Evolutionary conservation across 495 filamentous ascomycete species (phyloP), one percentile per base, ranked within the genome.

Genomic region (Polyplosphaeria fusca): DNA sequence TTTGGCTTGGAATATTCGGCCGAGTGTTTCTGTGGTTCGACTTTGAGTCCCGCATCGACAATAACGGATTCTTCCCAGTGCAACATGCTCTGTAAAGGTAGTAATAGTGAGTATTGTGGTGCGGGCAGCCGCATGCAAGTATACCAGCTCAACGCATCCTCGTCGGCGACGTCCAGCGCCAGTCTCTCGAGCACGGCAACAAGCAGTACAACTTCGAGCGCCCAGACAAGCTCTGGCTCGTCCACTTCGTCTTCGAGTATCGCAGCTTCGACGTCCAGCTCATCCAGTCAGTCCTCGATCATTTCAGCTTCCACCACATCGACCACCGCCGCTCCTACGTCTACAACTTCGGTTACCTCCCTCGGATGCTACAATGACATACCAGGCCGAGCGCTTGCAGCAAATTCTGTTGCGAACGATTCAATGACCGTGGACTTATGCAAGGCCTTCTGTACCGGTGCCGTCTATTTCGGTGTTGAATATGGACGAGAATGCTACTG

Each of bases 11-110:
- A 66, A 41, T 66, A 55, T 27, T 22, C 39, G 3, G 30, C 35
- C 1, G 63, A 66, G 49, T 66, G 63, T 38, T 62, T 53, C 22
- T 65, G 62, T 41, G 62, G 58, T 3, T 40, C n/a, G 2, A 39
- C 12, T 1, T 14, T 66, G 16, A 52, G 37, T 27, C n/a, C 50
- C 9, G 37, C 12, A 44, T 39, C 58, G 3, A 49, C 46, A 2
- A 12, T 55, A 7, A 26, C 19, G 11, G 25, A 40, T 35, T 1
- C 22, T 14, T 28, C 16, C 18, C 32, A 51, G 39, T 66, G 63
- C 50, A 54, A 35, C 14, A 61, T 63, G 52, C 19, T 45, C 12
- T 66, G 63, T 32, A 59, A 50, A 16, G 63, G 63, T 9, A 66
- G 55, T 51, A 59, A 55, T n/a, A 49, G 44, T 25, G 47, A 66